Base-by-base conservation (phyloP, 768 basidiomycete species). In the Albatrellus ellisii region DNA sequence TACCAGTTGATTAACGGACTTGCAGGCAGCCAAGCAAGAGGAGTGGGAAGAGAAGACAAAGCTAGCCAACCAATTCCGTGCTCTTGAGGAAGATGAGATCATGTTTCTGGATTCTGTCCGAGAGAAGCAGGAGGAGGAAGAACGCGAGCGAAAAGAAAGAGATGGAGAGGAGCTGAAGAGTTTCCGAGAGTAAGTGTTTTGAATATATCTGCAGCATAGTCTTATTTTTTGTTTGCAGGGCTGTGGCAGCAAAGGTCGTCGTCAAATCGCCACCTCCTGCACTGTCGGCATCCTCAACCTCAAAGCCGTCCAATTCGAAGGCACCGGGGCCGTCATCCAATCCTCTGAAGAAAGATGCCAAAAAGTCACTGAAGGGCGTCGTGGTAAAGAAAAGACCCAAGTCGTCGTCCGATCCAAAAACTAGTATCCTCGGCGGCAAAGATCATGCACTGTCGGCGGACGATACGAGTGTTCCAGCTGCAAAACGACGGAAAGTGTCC, bases 11-110 rank as follows among this genome's bases (percentile, higher is more conserved):
- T 20, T 21, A 17, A 17, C 25, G n/a, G 18, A 31, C 25, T 17
- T 48, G 47, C 52, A 87, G 84, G 75, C 79, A 54, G 85, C 84
- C 49, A 88, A 89, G 59, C 85, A 90, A 62, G 87, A 90, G 59
- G 84, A 90, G 74, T 90, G 85, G 83, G 87, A 90, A 56, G 83
- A 87, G 58, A 83, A 83, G 57, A 85, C 76, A 46, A 88, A 87
- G 58, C 72, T 90, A 61, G 69, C 85, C 41, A 89, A 88, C 55
- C 87, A 90, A 55, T 90, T 89, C 53, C 80, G 87, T 42, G 83
- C 87, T 4, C 64, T 90, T 27, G 87, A 90, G 55, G 87, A 89
- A 58, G 87, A 90, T 61, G 87, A 90, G 54, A 80, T 90, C 48
- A 77, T 83, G 68, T 90, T 90, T 55, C 71, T 90, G 24, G 87